phyloP scores from a whole-genome alignment of 306 rosid species.

The Biancaea sappan region DNA sequence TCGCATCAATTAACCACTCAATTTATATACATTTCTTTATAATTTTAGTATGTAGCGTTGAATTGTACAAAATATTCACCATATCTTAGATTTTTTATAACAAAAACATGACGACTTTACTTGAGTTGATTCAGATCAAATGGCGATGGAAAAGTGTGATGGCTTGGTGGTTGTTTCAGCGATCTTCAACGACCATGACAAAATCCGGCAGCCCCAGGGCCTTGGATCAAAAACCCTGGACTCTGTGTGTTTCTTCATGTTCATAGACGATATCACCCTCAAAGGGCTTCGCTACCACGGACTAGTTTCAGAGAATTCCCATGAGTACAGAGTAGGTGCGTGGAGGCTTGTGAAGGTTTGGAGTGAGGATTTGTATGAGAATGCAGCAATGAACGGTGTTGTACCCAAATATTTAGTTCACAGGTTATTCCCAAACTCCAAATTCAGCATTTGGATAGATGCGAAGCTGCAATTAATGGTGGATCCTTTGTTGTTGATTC shows the following conservation, averaged over 20 bases:
- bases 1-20: not conserved
- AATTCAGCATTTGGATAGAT: conserved; percentile 89
- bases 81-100: no score
- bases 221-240: conserved; percentile 67
- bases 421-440: conserved; percentile 76
- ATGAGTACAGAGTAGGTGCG: conserved; percentile 57
- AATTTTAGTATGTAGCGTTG: no score
- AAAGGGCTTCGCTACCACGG: conserved; percentile 58
- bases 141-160: conserved; percentile 69
- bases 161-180: conserved; percentile 91
- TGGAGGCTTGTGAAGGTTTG: conserved; percentile 79
- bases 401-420: conserved; percentile 88
- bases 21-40: no score
- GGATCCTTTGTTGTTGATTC: conserved; percentile 87
- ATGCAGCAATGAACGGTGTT: conserved; percentile 91
- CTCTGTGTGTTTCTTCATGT: conserved; percentile 76
- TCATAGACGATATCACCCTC: conserved; percentile 69
- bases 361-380: conserved; percentile 53
- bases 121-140: conserved; percentile 59
- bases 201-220: conserved; percentile 83
- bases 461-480: conserved; percentile 82
- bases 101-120: no score
- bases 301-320: conserved; percentile 42
- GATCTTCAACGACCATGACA: conserved; percentile 90
- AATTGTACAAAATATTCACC: no score